Evolutionary conservation across 106 monocot species (phyloP).

Genomic region (Hemerocallis citrina): DNA sequence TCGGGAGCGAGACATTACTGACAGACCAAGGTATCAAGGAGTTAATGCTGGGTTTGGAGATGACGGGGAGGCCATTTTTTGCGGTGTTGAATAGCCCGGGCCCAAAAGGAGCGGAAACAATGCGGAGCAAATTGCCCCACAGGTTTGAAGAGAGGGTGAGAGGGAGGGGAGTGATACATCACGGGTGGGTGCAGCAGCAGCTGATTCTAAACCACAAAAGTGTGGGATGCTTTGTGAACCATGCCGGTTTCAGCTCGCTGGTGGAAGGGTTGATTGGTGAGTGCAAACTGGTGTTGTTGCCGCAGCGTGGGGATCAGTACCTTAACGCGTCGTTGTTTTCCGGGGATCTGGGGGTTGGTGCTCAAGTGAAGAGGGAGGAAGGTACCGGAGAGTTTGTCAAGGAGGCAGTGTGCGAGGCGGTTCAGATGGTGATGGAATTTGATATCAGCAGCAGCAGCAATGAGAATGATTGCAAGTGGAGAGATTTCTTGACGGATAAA

Average conservation of each 20-base stretch:
- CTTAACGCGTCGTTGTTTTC: slow-evolving; percentile 31
- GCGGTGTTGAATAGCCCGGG: slow-evolving; percentile 33
- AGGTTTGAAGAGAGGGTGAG: slow-evolving; percentile 27
- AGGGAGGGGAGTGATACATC: slow-evolving; percentile 23
- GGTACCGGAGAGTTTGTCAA: slow-evolving; percentile 22
- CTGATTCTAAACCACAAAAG: slow-evolving; percentile 33
- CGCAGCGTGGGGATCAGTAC: slow-evolving; percentile 44
- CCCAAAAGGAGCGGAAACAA: background rate
- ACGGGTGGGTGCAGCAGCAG: slow-evolving; percentile 55
- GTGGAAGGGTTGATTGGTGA: slow-evolving; percentile 32
- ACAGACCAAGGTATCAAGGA: slow-evolving; percentile 17
- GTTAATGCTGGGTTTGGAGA: slow-evolving; percentile 45
- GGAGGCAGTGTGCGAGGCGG: slow-evolving; percentile 27
- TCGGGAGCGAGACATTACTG: slow-evolving; percentile 61
- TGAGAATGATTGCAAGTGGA: no score
- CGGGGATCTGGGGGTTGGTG: slow-evolving; percentile 31
- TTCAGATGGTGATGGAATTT: slow-evolving; percentile 17
- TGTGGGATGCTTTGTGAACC: slow-evolving; percentile 47
- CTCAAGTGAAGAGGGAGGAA: slow-evolving; percentile 32
- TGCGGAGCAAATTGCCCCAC: slow-evolving; percentile 10
- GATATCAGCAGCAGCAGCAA: no score
- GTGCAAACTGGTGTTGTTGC: slow-evolving; percentile 36
- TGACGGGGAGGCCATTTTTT: slow-evolving; percentile 23
- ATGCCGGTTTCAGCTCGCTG: slow-evolving; percentile 50
- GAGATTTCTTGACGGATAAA: no score